These are phyloP conservation scores for Pseudoscleropodium purum DNA, from an alignment of 225 moss, liverwort and hornwort genomes.

Conservation along the genomic window DNA sequence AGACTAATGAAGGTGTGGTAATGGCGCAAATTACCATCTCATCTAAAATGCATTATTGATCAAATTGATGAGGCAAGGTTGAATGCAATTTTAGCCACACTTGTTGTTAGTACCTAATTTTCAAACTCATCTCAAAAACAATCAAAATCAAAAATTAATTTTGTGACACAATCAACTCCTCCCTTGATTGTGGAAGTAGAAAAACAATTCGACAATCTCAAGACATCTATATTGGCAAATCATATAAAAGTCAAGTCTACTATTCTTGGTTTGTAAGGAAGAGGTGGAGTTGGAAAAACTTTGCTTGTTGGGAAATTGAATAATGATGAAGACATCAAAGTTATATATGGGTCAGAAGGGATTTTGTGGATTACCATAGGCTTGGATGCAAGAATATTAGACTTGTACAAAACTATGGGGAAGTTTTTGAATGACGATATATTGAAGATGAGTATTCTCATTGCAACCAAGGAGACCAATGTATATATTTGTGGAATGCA, in stretches of 20 bases:
- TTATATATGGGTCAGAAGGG: rapidly evolving
- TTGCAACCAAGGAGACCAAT: not conserved
- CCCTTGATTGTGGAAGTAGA: not conserved
- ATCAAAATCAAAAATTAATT: not conserved
- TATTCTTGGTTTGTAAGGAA: not conserved
- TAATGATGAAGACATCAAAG: not conserved
- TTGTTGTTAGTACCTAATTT: not conserved
- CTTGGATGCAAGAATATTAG: not conserved
- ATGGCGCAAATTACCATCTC: not conserved
- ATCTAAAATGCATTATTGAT: rapidly evolving
- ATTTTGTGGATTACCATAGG: not conserved
- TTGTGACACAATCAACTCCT: not conserved
- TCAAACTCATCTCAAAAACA: not conserved
- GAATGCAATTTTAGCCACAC: not conserved
- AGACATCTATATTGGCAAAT: not conserved
- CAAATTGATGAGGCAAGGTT: not conserved
- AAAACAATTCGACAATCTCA: not conserved
- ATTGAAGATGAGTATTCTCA: not conserved
- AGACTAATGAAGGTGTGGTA: not conserved
- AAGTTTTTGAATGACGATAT: not conserved
- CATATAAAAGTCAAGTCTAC: not conserved
- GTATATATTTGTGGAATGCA: not conserved
- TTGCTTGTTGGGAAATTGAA: not conserved
- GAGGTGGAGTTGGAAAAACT: not conserved
- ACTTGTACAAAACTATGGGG: not conserved